A percentile compares a stretch with the other conserved stretches of the same genome.
Evolutionary conservation across 352 stramenopile species (phyloP).

Genomic region (Pythium aquatile): DNA sequence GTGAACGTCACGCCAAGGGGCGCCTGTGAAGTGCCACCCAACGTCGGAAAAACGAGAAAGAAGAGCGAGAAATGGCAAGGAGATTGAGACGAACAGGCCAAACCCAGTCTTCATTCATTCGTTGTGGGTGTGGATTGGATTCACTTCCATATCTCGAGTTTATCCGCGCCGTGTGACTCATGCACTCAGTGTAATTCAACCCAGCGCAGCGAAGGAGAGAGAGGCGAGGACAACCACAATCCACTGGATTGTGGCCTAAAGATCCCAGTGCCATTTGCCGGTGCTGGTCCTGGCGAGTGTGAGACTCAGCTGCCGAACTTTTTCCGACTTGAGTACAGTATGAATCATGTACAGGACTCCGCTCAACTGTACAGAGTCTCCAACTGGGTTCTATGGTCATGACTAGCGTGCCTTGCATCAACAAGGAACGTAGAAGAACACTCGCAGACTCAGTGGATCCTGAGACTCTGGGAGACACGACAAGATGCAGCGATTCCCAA

Average conservation of each 20-base stretch:
- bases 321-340: not conserved
- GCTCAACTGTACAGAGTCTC: too few relatives aligned
- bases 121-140: not conserved
- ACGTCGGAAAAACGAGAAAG: not conserved
- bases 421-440: slow-evolving; percentile 4
- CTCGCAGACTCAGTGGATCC: not conserved
- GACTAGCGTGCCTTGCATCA: not conserved
- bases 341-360: not conserved
- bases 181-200: too few relatives aligned
- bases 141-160: not conserved
- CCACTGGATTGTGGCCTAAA: not conserved
- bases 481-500: not conserved
- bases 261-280: not conserved
- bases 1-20: not conserved
- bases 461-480: not conserved
- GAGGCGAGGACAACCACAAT: not conserved
- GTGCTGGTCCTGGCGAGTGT: not conserved
- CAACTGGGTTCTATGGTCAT: not conserved
- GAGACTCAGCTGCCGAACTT: not conserved
- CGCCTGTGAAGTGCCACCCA: not conserved
- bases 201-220: too few relatives aligned
- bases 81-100: too few relatives aligned
- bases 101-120: too few relatives aligned
- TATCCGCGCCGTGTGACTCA: too few relatives aligned
- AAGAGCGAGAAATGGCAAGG: not conserved